Evolutionary conservation across 208 protist genomes (phyloP).

Genomic region (Trypanosoma congolense): DNA sequence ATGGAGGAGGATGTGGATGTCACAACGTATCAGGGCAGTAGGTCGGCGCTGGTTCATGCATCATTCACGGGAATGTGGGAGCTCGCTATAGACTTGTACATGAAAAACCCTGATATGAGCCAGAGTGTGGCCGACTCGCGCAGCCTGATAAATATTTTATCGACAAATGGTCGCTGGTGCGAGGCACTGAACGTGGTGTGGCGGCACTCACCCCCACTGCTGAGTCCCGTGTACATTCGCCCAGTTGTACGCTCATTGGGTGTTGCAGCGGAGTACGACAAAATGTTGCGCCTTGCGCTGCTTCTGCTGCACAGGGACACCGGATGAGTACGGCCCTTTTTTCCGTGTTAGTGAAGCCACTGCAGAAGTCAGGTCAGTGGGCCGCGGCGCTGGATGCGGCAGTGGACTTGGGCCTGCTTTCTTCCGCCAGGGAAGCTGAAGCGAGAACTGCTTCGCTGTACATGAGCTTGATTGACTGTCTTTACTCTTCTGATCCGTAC

Average conservation of each 20-base stretch:
- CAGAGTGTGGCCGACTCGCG: slow-evolving; percentile 28
- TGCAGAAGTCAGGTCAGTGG: slow-evolving; percentile 55
- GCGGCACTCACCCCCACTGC: slow-evolving; percentile 6
- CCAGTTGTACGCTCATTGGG: slow-evolving; percentile 63
- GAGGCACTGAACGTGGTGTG: slow-evolving; percentile 35
- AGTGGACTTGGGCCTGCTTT: slow-evolving; percentile 45
- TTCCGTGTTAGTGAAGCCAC: slow-evolving; percentile 37
- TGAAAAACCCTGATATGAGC: slow-evolving; percentile 29
- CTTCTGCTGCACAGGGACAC: slow-evolving; percentile 50
- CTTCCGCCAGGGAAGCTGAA: slow-evolving; percentile 31
- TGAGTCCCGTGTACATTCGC: slow-evolving; percentile 34
- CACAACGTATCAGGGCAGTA: slow-evolving; percentile 36
- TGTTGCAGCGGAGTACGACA: slow-evolving; percentile 23
- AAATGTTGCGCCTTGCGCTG: slow-evolving; percentile 44
- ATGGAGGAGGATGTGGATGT: slow-evolving; percentile 79
- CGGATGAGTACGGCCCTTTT: slow-evolving; percentile 40
- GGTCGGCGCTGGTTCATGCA: slow-evolving; percentile 50
- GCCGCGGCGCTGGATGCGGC: slow-evolving; percentile 42
- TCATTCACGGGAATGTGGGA: slow-evolving; percentile 77
- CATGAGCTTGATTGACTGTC: slow-evolving; percentile 44
- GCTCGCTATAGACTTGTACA: slow-evolving; percentile 37
- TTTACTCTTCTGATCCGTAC: slow-evolving; percentile 69
- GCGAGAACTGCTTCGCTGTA: slow-evolving; percentile 28
- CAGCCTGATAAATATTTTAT: slow-evolving; percentile 47
- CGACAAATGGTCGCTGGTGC: slow-evolving; percentile 33